Percentiles rank a stretch among this genome's conserved stretches.
Conservation (phyloP, 1,284 basidiomycete genomes). For the Cystobasidium pallidum region DNA sequence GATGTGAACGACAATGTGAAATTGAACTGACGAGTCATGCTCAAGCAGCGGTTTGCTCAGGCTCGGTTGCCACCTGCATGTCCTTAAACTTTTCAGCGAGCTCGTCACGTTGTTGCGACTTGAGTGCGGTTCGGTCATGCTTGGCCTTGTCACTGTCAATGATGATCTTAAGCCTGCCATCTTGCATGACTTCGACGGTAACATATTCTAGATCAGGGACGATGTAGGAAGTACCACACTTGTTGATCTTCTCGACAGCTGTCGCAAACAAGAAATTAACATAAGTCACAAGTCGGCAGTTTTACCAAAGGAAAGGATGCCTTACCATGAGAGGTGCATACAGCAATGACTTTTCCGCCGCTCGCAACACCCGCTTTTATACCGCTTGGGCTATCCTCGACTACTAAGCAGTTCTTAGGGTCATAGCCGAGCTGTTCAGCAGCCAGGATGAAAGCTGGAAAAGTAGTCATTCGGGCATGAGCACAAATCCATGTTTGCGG, state of each 20-base stretch:
- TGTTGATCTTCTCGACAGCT: constrained; percentile 63
- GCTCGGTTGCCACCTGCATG: constrained; percentile 4
- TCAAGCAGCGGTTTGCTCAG: constrained; percentile 5
- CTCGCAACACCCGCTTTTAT: constrained; percentile 68
- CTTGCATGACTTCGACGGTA: constrained; percentile 46
- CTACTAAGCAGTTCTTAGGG: constrained; percentile 65
- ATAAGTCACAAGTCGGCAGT: too few relatives aligned
- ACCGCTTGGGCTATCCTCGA: constrained; percentile 74
- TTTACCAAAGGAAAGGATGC: too few relatives aligned
- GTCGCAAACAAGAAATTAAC: neutral
- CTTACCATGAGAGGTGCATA: constrained; percentile 64
- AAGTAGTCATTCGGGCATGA: too few relatives aligned
- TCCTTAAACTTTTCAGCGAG: constrained; percentile 27
- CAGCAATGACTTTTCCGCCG: constrained; percentile 73
- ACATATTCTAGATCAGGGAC: constrained; percentile 53
- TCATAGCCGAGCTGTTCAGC: constrained; percentile 70
- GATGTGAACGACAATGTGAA: constrained; percentile 2
- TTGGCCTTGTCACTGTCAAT: constrained; percentile 40
- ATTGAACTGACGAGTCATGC: neutral
- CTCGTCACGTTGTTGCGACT: constrained; percentile 37
- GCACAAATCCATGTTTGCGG: too few relatives aligned
- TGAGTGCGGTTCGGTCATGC: constrained; percentile 14
- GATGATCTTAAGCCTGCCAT: constrained; percentile 49
- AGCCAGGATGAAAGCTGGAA: constrained; percentile 74
- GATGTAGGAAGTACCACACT: constrained; percentile 68